Evolutionary conservation across 768 basidiomycete genomes (phyloP).

Genomic region (Collybia sp.): DNA sequence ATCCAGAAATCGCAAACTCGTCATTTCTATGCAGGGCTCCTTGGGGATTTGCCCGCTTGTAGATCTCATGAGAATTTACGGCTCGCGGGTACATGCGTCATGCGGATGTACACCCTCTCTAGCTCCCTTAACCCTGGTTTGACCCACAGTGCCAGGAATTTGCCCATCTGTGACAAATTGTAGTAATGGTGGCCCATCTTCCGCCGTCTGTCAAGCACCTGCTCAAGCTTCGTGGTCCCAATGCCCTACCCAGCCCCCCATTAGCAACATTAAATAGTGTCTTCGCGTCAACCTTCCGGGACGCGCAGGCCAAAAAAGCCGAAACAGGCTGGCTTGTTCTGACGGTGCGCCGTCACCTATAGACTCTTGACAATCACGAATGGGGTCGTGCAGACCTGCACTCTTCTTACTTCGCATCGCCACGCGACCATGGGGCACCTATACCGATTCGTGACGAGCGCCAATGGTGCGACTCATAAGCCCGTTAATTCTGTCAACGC

Average conservation of each 20-base stretch:
- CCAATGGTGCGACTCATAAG: conserved; percentile 30
- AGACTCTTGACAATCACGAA: conserved; percentile 6
- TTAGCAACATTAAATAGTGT: conserved; percentile 45
- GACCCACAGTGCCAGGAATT: too few relatives aligned
- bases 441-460: conserved; percentile 71
- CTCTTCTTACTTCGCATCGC: conserved; percentile 77
- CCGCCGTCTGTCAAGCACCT: conserved; percentile 70
- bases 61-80: too few relatives aligned
- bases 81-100: too few relatives aligned
- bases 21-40: too few relatives aligned
- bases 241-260: conserved; percentile 54
- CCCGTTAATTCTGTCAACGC: conserved; percentile 48
- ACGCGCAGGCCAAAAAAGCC: conserved; percentile 60
- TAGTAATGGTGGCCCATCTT: conserved; percentile 41
- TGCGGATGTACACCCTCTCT: too few relatives aligned
- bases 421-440: conserved; percentile 76
- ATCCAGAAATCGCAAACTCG: too few relatives aligned
- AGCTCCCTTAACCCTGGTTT: too few relatives aligned
- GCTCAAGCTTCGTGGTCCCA: conserved; percentile 61
- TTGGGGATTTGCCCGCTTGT: too few relatives aligned
- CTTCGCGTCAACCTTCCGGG: conserved; percentile 56
- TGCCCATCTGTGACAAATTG: neutral
- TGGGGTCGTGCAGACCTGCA: conserved; percentile 58
- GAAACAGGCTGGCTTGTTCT: conserved; percentile 82
- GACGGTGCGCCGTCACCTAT: conserved; percentile 38